phyloP scores from a whole-genome alignment of 164 flowering plant species.

The Vitis rotundifolia region DNA sequence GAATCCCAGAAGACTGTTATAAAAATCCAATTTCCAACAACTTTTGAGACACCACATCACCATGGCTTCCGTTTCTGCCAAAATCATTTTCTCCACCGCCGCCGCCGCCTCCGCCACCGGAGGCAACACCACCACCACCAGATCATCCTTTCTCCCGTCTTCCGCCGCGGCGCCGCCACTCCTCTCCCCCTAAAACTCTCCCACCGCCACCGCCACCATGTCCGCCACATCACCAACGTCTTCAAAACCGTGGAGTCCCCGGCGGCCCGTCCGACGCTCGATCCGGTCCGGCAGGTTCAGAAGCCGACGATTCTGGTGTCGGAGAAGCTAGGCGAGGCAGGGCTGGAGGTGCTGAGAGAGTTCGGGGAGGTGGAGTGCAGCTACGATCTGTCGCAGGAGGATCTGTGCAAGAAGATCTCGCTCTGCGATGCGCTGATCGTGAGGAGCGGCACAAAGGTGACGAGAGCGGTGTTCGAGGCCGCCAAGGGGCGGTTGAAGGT shows the following conservation, averaged over 20 bases:
- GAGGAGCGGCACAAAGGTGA: slow-evolving; percentile 91
- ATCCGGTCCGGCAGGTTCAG: neutral
- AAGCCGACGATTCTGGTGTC: slow-evolving; percentile 77
- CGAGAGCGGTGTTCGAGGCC: slow-evolving; percentile 76
- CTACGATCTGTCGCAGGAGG: slow-evolving; percentile 61
- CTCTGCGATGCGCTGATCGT: slow-evolving; percentile 81
- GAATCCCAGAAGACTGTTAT: no score
- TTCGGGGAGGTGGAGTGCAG: slow-evolving; percentile 72
- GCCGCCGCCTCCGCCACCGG: neutral
- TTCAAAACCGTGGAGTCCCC: slow-evolving; percentile 7
- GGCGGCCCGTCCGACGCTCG: neutral
- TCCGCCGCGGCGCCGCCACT: neutral
- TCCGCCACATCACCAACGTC: neutral
- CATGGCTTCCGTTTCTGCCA: slow-evolving; percentile 9
- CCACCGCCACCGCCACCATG: neutral
- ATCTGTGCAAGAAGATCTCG: slow-evolving; percentile 64
- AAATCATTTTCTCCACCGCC: neutral
- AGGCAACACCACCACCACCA: neutral
- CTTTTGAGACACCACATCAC: neutral
- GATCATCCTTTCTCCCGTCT: slow-evolving; percentile 11
- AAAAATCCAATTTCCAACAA: no score
- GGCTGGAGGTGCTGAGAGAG: slow-evolving; percentile 52
- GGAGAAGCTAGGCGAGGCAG: slow-evolving; percentile 89
- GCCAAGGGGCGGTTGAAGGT: slow-evolving; percentile 77
- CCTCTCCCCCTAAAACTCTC: slow-evolving; percentile 12